phyloP scores from a whole-genome alignment of 2,329 filamentous ascomycete species.

The Microcyclosporella mali region DNA sequence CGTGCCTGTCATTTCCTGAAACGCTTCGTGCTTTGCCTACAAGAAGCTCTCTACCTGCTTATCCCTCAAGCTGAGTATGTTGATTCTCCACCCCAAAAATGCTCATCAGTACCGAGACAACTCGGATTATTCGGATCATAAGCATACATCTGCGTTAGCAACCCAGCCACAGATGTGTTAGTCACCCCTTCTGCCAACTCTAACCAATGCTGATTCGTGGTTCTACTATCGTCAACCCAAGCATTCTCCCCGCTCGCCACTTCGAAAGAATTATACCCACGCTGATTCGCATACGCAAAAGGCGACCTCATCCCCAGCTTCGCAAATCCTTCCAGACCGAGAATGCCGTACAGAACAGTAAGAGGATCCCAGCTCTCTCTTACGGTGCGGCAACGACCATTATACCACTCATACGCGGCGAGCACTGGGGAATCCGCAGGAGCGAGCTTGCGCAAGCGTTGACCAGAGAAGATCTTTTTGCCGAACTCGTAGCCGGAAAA shows the following conservation, averaged over 20 bases:
- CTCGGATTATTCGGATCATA: neutral
- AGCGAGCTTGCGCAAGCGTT: slow-evolving; percentile 22
- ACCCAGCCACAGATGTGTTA: slow-evolving; percentile 8
- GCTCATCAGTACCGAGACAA: too few species aligned
- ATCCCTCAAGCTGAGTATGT: too few species aligned
- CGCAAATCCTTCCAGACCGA: slow-evolving; percentile 4
- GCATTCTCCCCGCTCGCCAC: slow-evolving; percentile 9
- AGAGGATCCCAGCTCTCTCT: slow-evolving; percentile 14
- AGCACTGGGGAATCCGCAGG: slow-evolving; percentile 9
- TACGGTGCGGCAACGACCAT: slow-evolving; percentile 7
- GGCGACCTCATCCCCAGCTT: slow-evolving; percentile 1
- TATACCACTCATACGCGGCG: slow-evolving; percentile 16
- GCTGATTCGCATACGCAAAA: slow-evolving; percentile 10
- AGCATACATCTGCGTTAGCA: slow-evolving; percentile 12
- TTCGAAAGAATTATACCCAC: slow-evolving; percentile 12
- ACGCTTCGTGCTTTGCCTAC: too few species aligned
- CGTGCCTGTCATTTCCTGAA: too few species aligned
- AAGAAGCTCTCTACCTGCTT: too few species aligned
- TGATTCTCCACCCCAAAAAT: too few species aligned
- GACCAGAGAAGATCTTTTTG: slow-evolving; percentile 37
- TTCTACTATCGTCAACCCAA: slow-evolving; percentile 18
- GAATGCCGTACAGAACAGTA: slow-evolving; percentile 10
- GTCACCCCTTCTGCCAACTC: slow-evolving; percentile 13
- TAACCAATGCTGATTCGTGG: slow-evolving; percentile 17
- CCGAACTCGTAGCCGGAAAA: slow-evolving; percentile 45